Conservation (phyloP, 331 rosid species). For the Prunus yedoensis region DNA sequence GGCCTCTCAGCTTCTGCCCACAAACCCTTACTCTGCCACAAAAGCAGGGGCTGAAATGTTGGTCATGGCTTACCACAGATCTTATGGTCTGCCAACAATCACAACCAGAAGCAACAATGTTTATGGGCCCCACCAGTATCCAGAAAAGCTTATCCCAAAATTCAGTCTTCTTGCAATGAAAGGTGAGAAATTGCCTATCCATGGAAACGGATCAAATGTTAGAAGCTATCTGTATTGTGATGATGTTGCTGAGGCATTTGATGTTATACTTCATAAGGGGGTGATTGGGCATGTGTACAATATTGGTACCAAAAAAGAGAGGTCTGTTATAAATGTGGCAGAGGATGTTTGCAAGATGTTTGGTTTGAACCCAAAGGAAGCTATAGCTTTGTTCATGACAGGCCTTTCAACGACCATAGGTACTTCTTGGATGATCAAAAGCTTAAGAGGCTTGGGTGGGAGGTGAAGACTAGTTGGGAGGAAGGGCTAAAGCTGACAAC, state of each 20-base stretch:
- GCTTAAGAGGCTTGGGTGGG: conserved; percentile 65
- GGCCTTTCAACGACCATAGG: conserved; percentile 77
- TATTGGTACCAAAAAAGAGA: conserved; percentile 53
- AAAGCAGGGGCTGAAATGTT: conserved; percentile 86
- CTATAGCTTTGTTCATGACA: conserved; percentile 57
- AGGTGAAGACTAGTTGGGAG: conserved; percentile 57
- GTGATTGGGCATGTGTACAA: conserved; percentile 62
- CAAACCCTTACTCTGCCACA: conserved; percentile 80
- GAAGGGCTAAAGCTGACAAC: conserved; percentile 60
- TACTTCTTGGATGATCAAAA: conserved; percentile 72
- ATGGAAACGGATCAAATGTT: conserved; percentile 76
- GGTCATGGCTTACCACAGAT: conserved; percentile 72
- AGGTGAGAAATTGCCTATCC: conserved; percentile 69
- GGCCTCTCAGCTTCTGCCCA: conserved; percentile 70
- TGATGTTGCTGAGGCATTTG: conserved; percentile 75
- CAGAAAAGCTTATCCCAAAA: conserved; percentile 72
- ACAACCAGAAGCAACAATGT: conserved; percentile 73
- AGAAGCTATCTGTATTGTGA: conserved; percentile 57
- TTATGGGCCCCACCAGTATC: conserved; percentile 73
- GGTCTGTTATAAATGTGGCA: conserved; percentile 61
- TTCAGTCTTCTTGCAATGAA: conserved; percentile 65
- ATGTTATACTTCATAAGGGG: conserved; percentile 70
- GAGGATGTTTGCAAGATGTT: conserved; percentile 54
- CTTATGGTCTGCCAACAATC: conserved; percentile 56
- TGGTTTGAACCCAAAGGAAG: conserved; percentile 36